Percentiles rank a stretch among this genome's conserved stretches.
phyloP scores from a whole-genome alignment of 2,329 filamentous ascomycete species.

The Aspergillus aculeatus region DNA sequence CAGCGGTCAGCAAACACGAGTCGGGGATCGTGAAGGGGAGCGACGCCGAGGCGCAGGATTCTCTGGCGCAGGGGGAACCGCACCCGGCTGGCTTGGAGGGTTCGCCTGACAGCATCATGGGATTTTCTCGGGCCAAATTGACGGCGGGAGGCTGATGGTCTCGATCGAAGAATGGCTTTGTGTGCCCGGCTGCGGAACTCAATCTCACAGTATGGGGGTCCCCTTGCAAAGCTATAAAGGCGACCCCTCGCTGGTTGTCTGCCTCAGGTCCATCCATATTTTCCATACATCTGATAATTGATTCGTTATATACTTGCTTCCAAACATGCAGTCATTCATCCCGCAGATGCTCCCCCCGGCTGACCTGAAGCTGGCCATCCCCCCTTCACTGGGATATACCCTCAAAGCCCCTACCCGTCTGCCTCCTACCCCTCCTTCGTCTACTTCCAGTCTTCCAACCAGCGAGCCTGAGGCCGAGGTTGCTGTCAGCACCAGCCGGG shows the following conservation, averaged over 20 bases:
- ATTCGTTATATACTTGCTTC: too few species aligned
- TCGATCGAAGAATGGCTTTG: neutral
- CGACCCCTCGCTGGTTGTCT: neutral
- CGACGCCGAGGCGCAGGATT: neutral
- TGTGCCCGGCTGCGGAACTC: neutral
- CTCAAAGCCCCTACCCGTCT: neutral
- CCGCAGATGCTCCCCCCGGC: neutral
- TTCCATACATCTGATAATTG: neutral
- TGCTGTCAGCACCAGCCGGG: neutral
- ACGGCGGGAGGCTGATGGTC: neutral
- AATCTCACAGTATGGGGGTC: neutral
- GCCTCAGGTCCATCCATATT: neutral
- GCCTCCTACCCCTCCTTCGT: neutral
- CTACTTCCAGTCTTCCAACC: neutral
- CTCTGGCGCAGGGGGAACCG: neutral
- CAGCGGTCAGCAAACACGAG: neutral
- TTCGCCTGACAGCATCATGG: constrained; percentile 5
- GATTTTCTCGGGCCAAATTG: neutral
- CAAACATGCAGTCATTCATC: neutral
- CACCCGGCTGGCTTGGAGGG: neutral
- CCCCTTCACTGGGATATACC: neutral
- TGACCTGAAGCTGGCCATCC: neutral
- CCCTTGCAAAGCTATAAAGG: neutral
- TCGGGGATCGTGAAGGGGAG: neutral
- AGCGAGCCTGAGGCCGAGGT: neutral